phyloP scores from a whole-genome alignment of 1,284 basidiomycete species.

The Ceratobasidium sp. region DNA sequence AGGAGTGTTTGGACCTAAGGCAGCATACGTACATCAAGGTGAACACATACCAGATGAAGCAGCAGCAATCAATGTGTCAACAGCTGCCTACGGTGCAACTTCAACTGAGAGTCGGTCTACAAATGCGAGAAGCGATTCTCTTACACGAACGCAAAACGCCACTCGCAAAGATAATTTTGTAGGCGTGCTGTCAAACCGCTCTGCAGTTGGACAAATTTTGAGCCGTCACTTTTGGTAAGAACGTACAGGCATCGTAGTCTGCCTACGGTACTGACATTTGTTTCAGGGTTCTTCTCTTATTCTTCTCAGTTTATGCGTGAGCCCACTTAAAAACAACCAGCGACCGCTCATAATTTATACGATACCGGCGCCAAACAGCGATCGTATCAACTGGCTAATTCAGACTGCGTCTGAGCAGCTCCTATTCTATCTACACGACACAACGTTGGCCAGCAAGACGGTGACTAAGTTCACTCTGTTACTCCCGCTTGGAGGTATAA shows the following conservation, averaged over 20 bases:
- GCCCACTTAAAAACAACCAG: not conserved
- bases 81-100: not conserved
- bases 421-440: constrained; percentile 51
- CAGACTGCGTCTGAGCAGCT: constrained; percentile 54
- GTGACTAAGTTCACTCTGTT: constrained; percentile 55
- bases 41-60: not conserved
- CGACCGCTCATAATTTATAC: not conserved
- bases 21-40: constrained; percentile 46
- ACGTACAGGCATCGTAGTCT: not conserved
- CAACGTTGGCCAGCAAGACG: constrained; percentile 47
- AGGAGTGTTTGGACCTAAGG: constrained; percentile 49
- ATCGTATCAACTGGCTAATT: constrained; percentile 57
- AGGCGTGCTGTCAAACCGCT: constrained; percentile 52
- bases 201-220: constrained; percentile 51
- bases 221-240: constrained; percentile 54
- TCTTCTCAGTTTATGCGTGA: constrained; percentile 51
- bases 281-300: constrained; percentile 48
- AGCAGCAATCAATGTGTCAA: not conserved
- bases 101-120: constrained; percentile 1
- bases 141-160: constrained; percentile 1
- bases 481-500: constrained; percentile 55
- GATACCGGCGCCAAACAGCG: constrained; percentile 46
- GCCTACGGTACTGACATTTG: not conserved
- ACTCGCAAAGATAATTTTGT: constrained; percentile 51
- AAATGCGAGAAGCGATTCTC: not conserved